Evolutionary conservation across 441 rosid species (phyloP), one percentile per base, ranked within the genome.

Genomic region (Gossypium aridum): DNA sequence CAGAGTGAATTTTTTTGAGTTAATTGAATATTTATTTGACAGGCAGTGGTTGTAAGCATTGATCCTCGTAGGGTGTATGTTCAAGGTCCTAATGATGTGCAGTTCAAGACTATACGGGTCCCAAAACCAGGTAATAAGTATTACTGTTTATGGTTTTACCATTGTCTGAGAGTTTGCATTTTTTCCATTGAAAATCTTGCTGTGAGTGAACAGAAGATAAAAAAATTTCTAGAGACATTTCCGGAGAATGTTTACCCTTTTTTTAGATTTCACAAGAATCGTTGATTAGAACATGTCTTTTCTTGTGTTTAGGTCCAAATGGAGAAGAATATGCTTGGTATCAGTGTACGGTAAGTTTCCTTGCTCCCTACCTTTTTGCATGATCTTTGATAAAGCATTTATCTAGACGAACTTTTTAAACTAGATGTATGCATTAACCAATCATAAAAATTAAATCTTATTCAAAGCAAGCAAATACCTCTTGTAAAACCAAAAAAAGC

Each of bases 291-390:
- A 70, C 4, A 56, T 70, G n/a, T 16, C 63, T 22, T 37, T 49
- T 39, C 49, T 80, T 77, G 75, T 83, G 68, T 79, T 43, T 87
- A 96, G 99, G 99, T 71, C 97, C 97, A 45, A 88, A 80, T 70
- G 98, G 94, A 79, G 97, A 96, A 87, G 91, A 91, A 78, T 92
- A 88, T 82, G 99, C 97, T 6, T 96, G 98, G 99, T 96, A 93
- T 80, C 97, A 96, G 87, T 96, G 99, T 82, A 96, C 96, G 80
- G 99, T 96, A 90, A 73, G 89, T 75, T 75, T 68, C 10, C 70
- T 67, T 73, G 25, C 68, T 72, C 4, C 26, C 49, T 73, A 6
- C 59, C 26, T 55, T 28, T 43, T 49, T 65, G 65, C 74, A 28
- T 59, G 39, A 4, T 60, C 60, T 10, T 72, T 25, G 26, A 60